Percentiles rank a stretch among this genome's conserved stretches.
Evolutionary conservation across 2,329 filamentous ascomycete species (phyloP).

Genomic region (Amylocarpus encephaloides): DNA sequence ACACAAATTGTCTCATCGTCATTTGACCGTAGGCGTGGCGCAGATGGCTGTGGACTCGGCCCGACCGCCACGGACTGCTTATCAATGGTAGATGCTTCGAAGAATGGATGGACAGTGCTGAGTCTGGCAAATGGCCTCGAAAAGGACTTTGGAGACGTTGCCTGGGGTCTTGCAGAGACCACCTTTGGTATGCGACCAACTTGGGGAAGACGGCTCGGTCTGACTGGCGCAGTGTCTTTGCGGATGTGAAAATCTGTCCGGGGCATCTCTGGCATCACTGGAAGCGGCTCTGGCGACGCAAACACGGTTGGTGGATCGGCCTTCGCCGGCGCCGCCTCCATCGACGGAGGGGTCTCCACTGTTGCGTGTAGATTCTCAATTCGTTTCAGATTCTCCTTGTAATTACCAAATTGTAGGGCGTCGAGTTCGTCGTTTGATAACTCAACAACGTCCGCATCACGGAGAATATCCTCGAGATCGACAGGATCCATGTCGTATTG

Average conservation of each 20-base stretch:
- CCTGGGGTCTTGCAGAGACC: constrained; percentile 60
- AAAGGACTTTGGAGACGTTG: constrained; percentile 70
- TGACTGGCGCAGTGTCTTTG: constrained; percentile 3
- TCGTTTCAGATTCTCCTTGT: constrained; percentile 22
- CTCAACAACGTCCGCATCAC: constrained; percentile 34
- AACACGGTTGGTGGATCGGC: constrained; percentile 11
- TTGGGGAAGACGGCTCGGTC: constrained; percentile 58
- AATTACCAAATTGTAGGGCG: constrained; percentile 26
- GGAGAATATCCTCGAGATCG: constrained; percentile 43
- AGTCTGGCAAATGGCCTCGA: constrained; percentile 69
- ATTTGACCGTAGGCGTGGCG: constrained; percentile 12
- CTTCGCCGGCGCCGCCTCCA: constrained; percentile 1
- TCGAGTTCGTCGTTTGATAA: constrained; percentile 29
- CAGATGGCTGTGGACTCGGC: constrained; percentile 33
- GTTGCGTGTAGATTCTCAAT: constrained; percentile 17
- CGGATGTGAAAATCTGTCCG: constrained; percentile 23
- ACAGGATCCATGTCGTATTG: constrained; percentile 24
- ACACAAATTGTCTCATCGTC: not conserved
- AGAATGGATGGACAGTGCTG: constrained; percentile 39
- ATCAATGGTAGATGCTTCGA: constrained; percentile 28
- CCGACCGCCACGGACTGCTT: constrained; percentile 43
- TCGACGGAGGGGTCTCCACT: not conserved
- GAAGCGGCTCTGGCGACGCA: constrained; percentile 22
- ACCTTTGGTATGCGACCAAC: constrained; percentile 86
- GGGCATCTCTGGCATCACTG: constrained; percentile 16